These are phyloP conservation scores for Phanerodontia chrysosporium DNA, from an alignment of 768 basidiomycete genomes.

Conservation along the genomic window DNA sequence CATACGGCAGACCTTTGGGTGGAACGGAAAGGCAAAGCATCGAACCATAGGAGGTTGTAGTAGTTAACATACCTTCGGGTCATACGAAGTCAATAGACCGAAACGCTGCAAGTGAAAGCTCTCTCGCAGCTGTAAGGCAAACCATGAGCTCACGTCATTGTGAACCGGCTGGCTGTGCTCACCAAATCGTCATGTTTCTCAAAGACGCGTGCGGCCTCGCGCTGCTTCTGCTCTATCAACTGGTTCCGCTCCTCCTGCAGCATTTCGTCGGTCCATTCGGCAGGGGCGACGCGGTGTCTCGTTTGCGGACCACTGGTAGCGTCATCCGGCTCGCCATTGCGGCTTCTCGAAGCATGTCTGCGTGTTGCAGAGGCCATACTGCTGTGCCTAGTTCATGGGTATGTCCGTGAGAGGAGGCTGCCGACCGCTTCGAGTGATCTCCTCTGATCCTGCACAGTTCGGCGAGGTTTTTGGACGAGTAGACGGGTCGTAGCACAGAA, in stretches of 20 bases:
- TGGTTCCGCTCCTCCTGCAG: conserved; percentile 36
- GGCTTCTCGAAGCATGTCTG: not conserved
- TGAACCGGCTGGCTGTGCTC: no score
- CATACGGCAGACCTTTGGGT: not conserved
- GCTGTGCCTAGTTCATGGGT: conserved; percentile 4
- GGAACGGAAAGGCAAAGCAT: not conserved
- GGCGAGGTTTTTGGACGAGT: conserved; percentile 50
- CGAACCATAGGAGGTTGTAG: not conserved
- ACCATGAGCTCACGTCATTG: no score
- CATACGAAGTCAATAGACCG: conserved; percentile 67
- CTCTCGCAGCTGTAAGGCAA: conserved; percentile 86
- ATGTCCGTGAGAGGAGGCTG: conserved; percentile 16
- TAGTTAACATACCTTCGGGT: conserved; percentile 56
- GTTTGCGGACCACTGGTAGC: not conserved
- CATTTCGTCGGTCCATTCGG: conserved; percentile 12
- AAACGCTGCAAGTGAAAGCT: conserved; percentile 86
- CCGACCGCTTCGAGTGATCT: conserved; percentile 42
- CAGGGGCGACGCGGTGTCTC: not conserved
- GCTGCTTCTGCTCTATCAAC: conserved; percentile 56
- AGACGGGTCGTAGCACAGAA: not conserved
- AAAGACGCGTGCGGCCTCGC: conserved; percentile 51
- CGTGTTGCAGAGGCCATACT: conserved; percentile 3
- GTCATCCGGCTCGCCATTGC: not conserved
- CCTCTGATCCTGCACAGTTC: conserved; percentile 61
- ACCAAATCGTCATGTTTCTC: conserved; percentile 74